phyloP scores from a whole-genome alignment of 805 yeast genomes.

The Metschnikowia kunwiensis region DNA sequence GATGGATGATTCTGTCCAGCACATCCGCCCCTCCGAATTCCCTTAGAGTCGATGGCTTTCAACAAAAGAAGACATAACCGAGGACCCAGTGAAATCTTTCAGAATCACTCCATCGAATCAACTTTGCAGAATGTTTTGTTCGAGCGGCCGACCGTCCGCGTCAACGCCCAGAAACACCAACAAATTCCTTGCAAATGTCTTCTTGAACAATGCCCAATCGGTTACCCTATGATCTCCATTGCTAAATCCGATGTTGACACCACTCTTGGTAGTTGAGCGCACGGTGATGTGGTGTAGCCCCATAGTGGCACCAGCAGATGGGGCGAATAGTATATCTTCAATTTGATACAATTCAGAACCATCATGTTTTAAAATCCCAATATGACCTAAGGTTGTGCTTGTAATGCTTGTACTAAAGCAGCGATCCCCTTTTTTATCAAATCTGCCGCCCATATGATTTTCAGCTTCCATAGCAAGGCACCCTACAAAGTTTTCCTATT shows the following conservation, averaged over 20 bases:
- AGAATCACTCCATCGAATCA: too few relatives aligned
- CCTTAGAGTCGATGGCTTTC: too few relatives aligned
- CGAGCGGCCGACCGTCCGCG: too few relatives aligned
- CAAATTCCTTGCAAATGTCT: conserved; percentile 2
- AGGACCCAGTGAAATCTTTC: too few relatives aligned
- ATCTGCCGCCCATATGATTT: conserved; percentile 4
- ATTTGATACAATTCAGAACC: conserved; percentile 4
- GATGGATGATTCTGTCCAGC: too few relatives aligned
- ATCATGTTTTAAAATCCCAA: conserved; percentile 4
- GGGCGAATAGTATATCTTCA: conserved; percentile 9
- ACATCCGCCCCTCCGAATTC: too few relatives aligned
- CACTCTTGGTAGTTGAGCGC: conserved; percentile 8
- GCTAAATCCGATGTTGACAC: conserved; percentile 7
- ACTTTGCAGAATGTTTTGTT: too few relatives aligned
- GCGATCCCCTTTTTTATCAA: conserved; percentile 5
- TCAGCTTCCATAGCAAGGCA: conserved; percentile 10
- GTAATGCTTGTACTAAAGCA: conserved; percentile 11
- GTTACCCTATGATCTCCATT: conserved; percentile 7
- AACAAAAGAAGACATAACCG: too few relatives aligned
- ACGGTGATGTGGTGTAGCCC: conserved; percentile 12
- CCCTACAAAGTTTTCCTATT: conserved; percentile 9
- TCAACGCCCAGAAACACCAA: background rate
- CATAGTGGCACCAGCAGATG: conserved; percentile 10
- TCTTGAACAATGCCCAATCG: conserved; percentile 9
- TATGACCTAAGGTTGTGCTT: conserved; percentile 9